Percentiles rank a stretch among this genome's conserved stretches.
Conservation (phyloP, 345 rosid species). For the Lepidium didymum region DNA sequence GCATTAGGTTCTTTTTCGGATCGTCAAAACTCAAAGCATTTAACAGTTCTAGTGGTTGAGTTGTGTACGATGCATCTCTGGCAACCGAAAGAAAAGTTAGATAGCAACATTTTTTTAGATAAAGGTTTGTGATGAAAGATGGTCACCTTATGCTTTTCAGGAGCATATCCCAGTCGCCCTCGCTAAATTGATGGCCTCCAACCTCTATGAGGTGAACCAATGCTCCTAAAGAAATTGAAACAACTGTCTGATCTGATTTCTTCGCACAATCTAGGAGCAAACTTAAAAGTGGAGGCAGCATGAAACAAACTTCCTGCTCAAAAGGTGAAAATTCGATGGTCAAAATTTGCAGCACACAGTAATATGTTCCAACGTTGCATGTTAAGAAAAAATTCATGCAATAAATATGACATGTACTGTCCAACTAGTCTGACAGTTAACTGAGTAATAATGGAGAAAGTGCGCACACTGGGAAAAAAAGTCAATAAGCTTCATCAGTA, state of each 20-base stretch:
- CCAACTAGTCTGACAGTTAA: neutral
- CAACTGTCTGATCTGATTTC: slow-evolving; percentile 94
- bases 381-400: neutral
- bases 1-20: slow-evolving; percentile 29
- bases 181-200: slow-evolving; percentile 98
- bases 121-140: slow-evolving; percentile 1
- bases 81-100: slow-evolving; percentile 19
- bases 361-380: neutral
- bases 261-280: slow-evolving; percentile 96
- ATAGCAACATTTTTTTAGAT: neutral
- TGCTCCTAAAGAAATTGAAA: slow-evolving; percentile 94
- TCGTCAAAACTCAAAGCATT: slow-evolving; percentile 63
- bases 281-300: slow-evolving; percentile 91
- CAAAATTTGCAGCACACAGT: slow-evolving; percentile 1
- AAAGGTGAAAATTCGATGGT: slow-evolving; percentile 6
- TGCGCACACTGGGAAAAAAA: neutral
- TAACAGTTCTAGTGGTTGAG: slow-evolving; percentile 95
- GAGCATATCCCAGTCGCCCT: slow-evolving; percentile 89
- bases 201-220: slow-evolving; percentile 96
- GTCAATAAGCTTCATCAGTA: slow-evolving; percentile 13
- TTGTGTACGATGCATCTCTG: slow-evolving; percentile 96
- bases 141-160: slow-evolving; percentile 91
- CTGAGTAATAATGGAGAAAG: slow-evolving; percentile 1
- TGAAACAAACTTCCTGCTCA: slow-evolving; percentile 92
- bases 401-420: slow-evolving; percentile 5